Percentiles rank a stretch among this genome's conserved stretches.
Evolutionary conservation across 345 rosid genomes (phyloP).

Genomic region (Bruguiera sexangula): DNA sequence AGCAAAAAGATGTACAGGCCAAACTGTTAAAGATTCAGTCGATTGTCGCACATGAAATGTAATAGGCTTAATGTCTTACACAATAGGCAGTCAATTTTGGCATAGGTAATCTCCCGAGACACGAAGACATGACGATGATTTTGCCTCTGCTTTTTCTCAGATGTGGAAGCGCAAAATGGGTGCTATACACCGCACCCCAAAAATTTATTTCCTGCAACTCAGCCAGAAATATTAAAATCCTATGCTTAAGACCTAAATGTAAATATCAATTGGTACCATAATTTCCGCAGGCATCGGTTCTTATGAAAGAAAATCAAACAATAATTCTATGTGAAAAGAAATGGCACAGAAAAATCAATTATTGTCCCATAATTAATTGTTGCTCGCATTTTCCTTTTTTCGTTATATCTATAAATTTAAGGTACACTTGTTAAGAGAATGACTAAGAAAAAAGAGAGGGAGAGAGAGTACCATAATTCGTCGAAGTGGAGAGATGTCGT

Average conservation of each 20-base stretch:
- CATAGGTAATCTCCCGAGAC: constrained; percentile 21
- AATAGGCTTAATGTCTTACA: constrained; percentile 18
- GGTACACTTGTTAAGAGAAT: too few relatives aligned
- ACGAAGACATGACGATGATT: constrained; percentile 35
- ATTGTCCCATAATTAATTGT: too few relatives aligned
- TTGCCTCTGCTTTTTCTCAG: constrained; percentile 44
- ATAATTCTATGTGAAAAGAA: too few relatives aligned
- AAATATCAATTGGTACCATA: too few relatives aligned
- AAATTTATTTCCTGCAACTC: constrained; percentile 39
- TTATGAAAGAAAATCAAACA: too few relatives aligned
- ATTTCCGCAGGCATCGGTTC: too few relatives aligned
- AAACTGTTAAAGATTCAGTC: too few relatives aligned
- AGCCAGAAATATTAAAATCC: too few relatives aligned
- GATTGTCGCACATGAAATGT: not conserved
- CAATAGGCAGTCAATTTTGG: constrained; percentile 33
- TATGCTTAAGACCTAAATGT: too few relatives aligned
- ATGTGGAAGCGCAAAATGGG: constrained; percentile 46
- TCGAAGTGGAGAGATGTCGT: not conserved
- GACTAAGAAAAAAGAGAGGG: too few relatives aligned
- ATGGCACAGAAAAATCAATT: too few relatives aligned
- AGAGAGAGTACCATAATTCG: not conserved
- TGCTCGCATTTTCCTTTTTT: not conserved
- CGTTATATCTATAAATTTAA: too few relatives aligned
- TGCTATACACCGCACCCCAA: constrained; percentile 45
- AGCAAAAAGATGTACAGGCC: not conserved